phyloP scores from a whole-genome alignment of 2,329 filamentous ascomycete species.

The Exophiala sp. region DNA sequence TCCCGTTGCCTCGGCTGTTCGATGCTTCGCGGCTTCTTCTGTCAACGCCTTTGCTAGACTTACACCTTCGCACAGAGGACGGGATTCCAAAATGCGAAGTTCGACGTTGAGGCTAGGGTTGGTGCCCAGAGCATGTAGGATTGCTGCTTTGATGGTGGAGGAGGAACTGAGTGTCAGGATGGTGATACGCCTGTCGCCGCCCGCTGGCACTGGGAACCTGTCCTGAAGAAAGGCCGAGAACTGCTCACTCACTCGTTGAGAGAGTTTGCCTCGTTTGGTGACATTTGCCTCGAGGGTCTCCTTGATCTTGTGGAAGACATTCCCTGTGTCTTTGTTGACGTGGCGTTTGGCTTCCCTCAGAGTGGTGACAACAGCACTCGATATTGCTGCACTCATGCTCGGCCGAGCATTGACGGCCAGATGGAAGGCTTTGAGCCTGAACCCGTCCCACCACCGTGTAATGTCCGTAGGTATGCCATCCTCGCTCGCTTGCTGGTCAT shows the following conservation, averaged over 20 bases:
- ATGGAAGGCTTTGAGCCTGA: constrained; percentile 50
- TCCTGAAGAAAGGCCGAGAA: constrained; percentile 14
- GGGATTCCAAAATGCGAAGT: constrained; percentile 59
- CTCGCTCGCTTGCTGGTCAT: constrained; percentile 29
- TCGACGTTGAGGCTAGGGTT: constrained; percentile 34
- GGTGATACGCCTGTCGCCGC: constrained; percentile 33
- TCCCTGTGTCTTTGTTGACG: constrained; percentile 2
- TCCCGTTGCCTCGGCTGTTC: constrained; percentile 23
- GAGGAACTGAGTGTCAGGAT: constrained; percentile 59
- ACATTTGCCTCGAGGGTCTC: constrained; percentile 26
- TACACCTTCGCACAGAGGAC: constrained; percentile 61
- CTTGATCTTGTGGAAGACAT: constrained; percentile 15
- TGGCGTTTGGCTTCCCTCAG: constrained; percentile 39
- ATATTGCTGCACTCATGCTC: constrained; percentile 59
- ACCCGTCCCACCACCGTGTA: constrained; percentile 54
- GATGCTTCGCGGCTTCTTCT: constrained; percentile 27
- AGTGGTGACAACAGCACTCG: constrained; percentile 45
- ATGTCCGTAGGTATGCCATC: constrained; percentile 31
- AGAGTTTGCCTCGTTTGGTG: constrained; percentile 29
- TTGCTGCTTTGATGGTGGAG: constrained; percentile 49
- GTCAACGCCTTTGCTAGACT: constrained; percentile 47
- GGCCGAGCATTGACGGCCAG: constrained; percentile 61
- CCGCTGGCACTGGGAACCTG: neutral
- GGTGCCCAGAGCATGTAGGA: constrained; percentile 39
- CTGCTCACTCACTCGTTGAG: constrained; percentile 20